Evolutionary conservation across 73 alveolate genomes (phyloP).

Genomic region (Diophrys appendiculata): DNA sequence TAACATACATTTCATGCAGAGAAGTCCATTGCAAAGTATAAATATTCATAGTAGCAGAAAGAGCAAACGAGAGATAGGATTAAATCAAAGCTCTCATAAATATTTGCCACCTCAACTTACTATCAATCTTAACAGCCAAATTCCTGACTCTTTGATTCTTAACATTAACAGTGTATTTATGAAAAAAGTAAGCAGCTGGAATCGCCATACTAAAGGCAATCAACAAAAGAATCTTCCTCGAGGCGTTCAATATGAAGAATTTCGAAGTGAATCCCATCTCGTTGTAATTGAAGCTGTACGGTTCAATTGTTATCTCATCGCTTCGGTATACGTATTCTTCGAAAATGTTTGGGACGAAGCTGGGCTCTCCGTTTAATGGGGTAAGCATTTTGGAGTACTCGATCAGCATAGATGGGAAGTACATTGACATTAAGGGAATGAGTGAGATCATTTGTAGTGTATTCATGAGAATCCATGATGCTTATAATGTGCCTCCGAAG

Average conservation of each 20-base stretch:
- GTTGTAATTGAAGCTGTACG: constrained; percentile 1
- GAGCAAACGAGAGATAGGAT: neutral
- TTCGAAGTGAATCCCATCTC: neutral
- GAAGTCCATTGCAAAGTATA: no score
- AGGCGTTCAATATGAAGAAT: constrained; percentile 1
- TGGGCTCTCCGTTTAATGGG: neutral
- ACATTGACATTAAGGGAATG: constrained; percentile 4
- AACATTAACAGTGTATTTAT: no score
- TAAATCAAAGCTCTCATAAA: neutral
- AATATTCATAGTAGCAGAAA: no score
- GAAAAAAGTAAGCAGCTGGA: constrained; percentile 2
- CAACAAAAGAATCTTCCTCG: constrained; percentile 13
- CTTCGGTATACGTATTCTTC: neutral
- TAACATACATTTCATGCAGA: no score
- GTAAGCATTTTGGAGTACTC: neutral
- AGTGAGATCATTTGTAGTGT: neutral
- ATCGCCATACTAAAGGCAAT: neutral
- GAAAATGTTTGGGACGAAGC: neutral
- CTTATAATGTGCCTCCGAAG: neutral
- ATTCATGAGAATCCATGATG: neutral
- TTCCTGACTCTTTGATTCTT: no score
- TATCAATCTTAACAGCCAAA: neutral
- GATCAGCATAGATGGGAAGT: constrained; percentile 8
- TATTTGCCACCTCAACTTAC: constrained; percentile 5
- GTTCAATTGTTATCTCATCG: neutral